Conservation (phyloP, 306 rosid genomes). For the Dalbergia cultrata region DNA sequence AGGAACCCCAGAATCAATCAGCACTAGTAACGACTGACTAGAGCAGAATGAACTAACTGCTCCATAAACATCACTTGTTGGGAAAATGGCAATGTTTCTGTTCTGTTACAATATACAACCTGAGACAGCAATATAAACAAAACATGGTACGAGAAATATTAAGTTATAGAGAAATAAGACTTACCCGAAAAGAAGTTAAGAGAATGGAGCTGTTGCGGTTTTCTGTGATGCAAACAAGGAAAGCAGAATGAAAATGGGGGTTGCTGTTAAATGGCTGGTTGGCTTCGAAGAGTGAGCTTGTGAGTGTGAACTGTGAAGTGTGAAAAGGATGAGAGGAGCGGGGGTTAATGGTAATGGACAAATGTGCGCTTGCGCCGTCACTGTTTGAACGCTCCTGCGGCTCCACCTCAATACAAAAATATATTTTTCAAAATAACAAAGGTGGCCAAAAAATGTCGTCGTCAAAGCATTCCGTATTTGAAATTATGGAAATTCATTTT, state of each 20-base stretch:
- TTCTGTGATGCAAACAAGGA: not conserved
- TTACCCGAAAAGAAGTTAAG: constrained; percentile 32
- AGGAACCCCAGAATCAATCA: not conserved
- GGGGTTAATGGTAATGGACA: constrained; percentile 20
- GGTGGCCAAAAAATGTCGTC: not conserved
- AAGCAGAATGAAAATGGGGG: not conserved
- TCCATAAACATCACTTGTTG: constrained; percentile 10
- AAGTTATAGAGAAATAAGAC: not conserved
- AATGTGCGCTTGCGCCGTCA: constrained; percentile 44
- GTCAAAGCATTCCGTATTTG: constrained; percentile 7
- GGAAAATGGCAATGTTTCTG: not conserved
- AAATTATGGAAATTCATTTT: not conserved
- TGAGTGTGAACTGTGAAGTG: not conserved
- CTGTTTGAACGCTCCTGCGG: constrained; percentile 61
- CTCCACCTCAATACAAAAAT: constrained; percentile 42
- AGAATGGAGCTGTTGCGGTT: not conserved
- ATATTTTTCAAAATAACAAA: not conserved
- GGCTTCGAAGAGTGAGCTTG: constrained; percentile 32
- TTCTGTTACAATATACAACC: not conserved
- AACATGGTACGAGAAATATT: not conserved
- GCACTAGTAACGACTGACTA: not conserved
- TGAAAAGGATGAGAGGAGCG: constrained; percentile 42
- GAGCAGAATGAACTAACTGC: not conserved
- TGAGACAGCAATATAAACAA: not conserved
- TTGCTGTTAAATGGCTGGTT: constrained; percentile 31